A percentile compares a stretch with the other conserved stretches of the same genome.
Evolutionary conservation across 768 basidiomycete genomes (phyloP).

Genomic region (Boletellus sp.): DNA sequence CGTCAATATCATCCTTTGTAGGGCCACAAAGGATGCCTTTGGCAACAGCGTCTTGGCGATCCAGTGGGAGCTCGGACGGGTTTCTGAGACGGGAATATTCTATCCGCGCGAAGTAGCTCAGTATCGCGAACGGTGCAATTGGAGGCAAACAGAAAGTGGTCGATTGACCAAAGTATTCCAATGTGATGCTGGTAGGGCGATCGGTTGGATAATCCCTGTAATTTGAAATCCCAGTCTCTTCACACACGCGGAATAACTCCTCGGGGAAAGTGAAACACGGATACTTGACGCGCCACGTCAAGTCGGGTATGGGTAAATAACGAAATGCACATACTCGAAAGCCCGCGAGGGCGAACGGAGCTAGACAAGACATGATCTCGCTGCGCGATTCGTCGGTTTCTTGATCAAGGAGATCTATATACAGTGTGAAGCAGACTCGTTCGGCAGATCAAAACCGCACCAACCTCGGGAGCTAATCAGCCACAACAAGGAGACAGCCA

Average conservation of each 20-base stretch:
- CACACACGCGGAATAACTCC: conserved; percentile 24
- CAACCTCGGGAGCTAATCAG: conserved; percentile 35
- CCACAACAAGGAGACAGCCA: conserved; percentile 51
- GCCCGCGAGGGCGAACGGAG: conserved; percentile 47
- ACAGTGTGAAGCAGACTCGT: neutral
- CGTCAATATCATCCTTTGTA: conserved; percentile 43
- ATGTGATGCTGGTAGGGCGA: conserved; percentile 26
- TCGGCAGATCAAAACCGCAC: neutral
- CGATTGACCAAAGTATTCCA: conserved; percentile 44
- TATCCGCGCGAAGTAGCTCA: conserved; percentile 45
- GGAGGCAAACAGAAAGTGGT: conserved; percentile 37
- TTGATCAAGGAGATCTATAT: conserved; percentile 20
- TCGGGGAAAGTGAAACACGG: conserved; percentile 42
- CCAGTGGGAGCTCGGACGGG: conserved; percentile 40
- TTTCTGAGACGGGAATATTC: conserved; percentile 35
- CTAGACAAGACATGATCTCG: conserved; percentile 35
- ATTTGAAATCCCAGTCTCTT: conserved; percentile 14
- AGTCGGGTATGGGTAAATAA: neutral
- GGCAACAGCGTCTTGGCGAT: conserved; percentile 32
- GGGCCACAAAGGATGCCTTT: conserved; percentile 35
- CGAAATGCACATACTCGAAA: conserved; percentile 41
- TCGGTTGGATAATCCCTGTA: conserved; percentile 30
- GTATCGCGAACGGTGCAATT: conserved; percentile 43
- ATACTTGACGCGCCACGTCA: conserved; percentile 19
- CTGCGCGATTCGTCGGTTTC: conserved; percentile 34